phyloP scores from a whole-genome alignment of 2,329 filamentous ascomycete genomes.

The Arthrobotrys sphaeroides region DNA sequence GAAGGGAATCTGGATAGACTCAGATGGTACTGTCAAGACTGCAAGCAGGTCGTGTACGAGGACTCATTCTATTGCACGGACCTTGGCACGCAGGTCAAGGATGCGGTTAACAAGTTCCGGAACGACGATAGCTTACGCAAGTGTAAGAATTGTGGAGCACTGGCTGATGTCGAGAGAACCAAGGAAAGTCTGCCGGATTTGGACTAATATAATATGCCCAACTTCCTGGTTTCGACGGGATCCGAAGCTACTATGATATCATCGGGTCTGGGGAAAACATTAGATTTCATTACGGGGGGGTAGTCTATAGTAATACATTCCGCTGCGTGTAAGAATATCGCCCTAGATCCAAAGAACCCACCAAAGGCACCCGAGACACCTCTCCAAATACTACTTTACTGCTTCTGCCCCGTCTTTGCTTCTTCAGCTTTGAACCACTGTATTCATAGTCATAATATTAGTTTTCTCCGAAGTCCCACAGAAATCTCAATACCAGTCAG shows the following conservation, averaged over 20 bases:
- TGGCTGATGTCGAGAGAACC: constrained; percentile 65
- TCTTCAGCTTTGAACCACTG: constrained; percentile 49
- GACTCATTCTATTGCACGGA: constrained; percentile 87
- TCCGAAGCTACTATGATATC: neutral
- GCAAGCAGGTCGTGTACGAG: constrained; percentile 80
- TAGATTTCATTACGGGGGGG: constrained; percentile 28
- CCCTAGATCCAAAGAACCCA: constrained; percentile 4
- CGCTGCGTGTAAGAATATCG: constrained; percentile 14
- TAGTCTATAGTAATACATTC: constrained; percentile 47
- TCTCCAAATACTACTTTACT: neutral
- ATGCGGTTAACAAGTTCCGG: constrained; percentile 84
- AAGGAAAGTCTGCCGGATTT: constrained; percentile 28
- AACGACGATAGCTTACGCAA: constrained; percentile 74
- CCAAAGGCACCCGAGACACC: neutral
- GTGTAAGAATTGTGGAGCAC: constrained; percentile 77
- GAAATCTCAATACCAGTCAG: neutral
- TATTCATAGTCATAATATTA: constrained; percentile 6
- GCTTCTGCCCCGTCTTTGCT: constrained; percentile 14
- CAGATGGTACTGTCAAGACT: constrained; percentile 86
- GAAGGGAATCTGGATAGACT: constrained; percentile 76
- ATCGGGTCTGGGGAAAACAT: neutral
- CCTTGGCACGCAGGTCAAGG: constrained; percentile 93
- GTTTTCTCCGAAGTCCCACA: neutral
- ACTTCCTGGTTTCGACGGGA: neutral
- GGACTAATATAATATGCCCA: neutral